Evolutionary conservation across 768 basidiomycete species (phyloP), one percentile per base, ranked within the genome.

Genomic region (Suillus clintonianus): DNA sequence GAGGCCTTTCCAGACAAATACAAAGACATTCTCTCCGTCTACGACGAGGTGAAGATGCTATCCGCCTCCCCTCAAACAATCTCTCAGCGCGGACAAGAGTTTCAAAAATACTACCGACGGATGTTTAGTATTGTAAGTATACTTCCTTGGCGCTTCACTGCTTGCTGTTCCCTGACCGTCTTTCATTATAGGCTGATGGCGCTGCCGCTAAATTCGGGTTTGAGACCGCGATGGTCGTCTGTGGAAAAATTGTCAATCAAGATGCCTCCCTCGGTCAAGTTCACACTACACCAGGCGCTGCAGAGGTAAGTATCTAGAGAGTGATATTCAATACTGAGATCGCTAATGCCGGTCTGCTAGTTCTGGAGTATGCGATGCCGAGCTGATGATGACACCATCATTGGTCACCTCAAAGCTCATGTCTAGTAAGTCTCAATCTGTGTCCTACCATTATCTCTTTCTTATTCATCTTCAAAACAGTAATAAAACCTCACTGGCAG

Each of bases 361-460:
- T 66, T 66, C n/a, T 61, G 50, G n/a, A 47, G 56, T 11, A 45
- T 34, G 32, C 55, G 36, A 17, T 66, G 65, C 55, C n/a, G n/a
- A 30, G 53, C 63, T 14, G 27, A 60, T 47, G 51, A 60, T 5
- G 11, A 61, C 37, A 45, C 45, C 1, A 64, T 66, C 19, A 60
- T 66, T 10, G 54, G 59, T 14, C 53, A 64, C 22, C 54, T 66
- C 24, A 66, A 64, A 45, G 63, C 63, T n/a, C 63, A 64, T 22
- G 19, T 66, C n/a, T 66, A 61, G 65, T 66, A 64, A 59, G 65
- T 64, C 51, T 19, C 19, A 32, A n/a, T n/a, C 51, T 0, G 32
- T 9, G 10, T 53, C 19, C 13, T 53, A 53, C 32, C 19, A n/a
- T n/a, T 53, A 32, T 53, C 51, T 53, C 10, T 53, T n/a, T 34